A percentile compares a stretch with the other conserved stretches of the same genome.
Evolutionary conservation across 257 asterid genomes (phyloP).

Genomic region (Solanum rostratum): DNA sequence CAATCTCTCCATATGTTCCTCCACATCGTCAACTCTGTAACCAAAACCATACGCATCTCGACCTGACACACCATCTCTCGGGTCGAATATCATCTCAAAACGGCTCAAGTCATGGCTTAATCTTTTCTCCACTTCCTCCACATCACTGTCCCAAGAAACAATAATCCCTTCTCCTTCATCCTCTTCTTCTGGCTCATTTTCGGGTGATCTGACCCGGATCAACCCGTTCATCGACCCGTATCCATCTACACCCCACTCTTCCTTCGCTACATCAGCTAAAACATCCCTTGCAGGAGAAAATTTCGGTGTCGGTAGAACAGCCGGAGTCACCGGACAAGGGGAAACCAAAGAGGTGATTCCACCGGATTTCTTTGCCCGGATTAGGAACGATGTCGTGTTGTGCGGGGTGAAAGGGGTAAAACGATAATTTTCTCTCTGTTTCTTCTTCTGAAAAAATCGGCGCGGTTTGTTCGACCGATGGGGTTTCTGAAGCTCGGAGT

Average conservation of each 20-base stretch:
- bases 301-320: conserved; percentile 42
- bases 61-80: conserved; percentile 6
- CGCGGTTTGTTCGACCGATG: background rate
- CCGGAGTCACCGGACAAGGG: conserved; percentile 42
- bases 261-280: conserved; percentile 42
- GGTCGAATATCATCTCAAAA: conserved; percentile 47
- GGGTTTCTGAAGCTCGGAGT: background rate
- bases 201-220: conserved; percentile 37
- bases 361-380: conserved; percentile 40
- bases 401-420: conserved; percentile 46
- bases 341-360: conserved; percentile 47
- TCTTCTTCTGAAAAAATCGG: conserved; percentile 2
- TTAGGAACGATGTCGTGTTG: conserved; percentile 48
- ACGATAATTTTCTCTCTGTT: conserved; percentile 4
- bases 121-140: conserved; percentile 48
- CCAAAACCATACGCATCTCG: conserved; percentile 24
- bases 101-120: conserved; percentile 46
- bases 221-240: conserved; percentile 60
- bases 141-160: conserved; percentile 32
- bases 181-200: conserved; percentile 35
- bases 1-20: conserved; percentile 33
- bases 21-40: conserved; percentile 39
- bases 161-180: conserved; percentile 39
- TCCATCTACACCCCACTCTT: conserved; percentile 60
- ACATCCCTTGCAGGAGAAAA: conserved; percentile 45